phyloP scores from a whole-genome alignment of 352 stramenopile genomes.

The Aphanomyces cochlioides region DNA sequence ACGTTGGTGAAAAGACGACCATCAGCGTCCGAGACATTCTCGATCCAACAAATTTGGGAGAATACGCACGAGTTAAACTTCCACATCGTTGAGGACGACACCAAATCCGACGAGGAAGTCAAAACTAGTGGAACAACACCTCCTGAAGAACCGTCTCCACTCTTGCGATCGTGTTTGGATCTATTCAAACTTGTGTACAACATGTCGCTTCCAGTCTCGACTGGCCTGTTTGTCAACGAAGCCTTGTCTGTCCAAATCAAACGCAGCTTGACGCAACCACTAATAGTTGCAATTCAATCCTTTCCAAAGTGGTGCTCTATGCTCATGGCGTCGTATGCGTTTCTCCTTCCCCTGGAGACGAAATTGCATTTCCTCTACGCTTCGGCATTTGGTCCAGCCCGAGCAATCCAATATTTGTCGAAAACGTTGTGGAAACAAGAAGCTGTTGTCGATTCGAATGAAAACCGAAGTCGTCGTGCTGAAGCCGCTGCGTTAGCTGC shows the following conservation, averaged over 20 bases:
- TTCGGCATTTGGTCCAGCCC: constrained; percentile 58
- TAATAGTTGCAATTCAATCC: constrained; percentile 59
- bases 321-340: constrained; percentile 52
- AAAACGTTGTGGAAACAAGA: constrained; percentile 62
- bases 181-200: constrained; percentile 5
- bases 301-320: constrained; percentile 55
- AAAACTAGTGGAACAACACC: neutral
- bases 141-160: neutral
- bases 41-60: constrained; percentile 11
- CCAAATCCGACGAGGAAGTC: neutral
- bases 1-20: constrained; percentile 38
- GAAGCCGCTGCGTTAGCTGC: constrained; percentile 42
- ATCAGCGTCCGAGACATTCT: neutral
- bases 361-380: constrained; percentile 64
- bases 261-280: constrained; percentile 43
- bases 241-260: neutral
- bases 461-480: constrained; percentile 15
- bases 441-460: constrained; percentile 27
- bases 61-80: neutral
- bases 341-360: constrained; percentile 64
- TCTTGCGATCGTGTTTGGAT: neutral
- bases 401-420: constrained; percentile 66
- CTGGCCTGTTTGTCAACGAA: neutral
- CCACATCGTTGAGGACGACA: neutral
- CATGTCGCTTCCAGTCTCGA: neutral